Conservation (phyloP, 176 grass and related monocot species). For the Avena atlantica region DNA sequence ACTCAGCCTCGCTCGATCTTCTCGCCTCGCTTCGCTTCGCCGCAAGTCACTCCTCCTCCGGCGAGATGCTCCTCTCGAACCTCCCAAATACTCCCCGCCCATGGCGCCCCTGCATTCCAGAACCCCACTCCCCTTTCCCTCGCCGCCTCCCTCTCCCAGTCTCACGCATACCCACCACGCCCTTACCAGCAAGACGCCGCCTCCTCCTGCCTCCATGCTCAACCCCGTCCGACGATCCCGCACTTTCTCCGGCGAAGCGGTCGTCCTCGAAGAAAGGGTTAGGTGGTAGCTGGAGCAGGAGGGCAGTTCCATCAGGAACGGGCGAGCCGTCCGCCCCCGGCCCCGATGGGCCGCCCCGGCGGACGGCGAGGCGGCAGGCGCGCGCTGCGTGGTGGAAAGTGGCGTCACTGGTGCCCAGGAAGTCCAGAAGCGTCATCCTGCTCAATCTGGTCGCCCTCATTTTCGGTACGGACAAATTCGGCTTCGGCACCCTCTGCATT, state of each 20-base stretch:
- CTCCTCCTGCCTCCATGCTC: neutral
- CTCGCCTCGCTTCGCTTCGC: neutral
- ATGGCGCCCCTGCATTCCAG: conserved; percentile 39
- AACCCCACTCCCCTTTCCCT: neutral
- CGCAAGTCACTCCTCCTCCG: conserved; percentile 31
- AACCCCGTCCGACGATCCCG: conserved; percentile 7
- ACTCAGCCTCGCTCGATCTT: neutral
- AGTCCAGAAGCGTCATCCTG: conserved; percentile 49
- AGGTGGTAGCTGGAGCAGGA: conserved; percentile 28
- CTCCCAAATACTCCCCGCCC: conserved; percentile 29
- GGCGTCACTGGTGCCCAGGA: conserved; percentile 44
- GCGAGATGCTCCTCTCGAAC: conserved; percentile 47
- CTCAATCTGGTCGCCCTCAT: conserved; percentile 57
- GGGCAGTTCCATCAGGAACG: conserved; percentile 37
- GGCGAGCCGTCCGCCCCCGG: neutral
- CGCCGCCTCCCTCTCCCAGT: neutral
- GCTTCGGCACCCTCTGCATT: neutral
- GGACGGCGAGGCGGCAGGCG: conserved; percentile 25
- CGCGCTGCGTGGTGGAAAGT: conserved; percentile 42
- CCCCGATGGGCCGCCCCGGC: neutral
- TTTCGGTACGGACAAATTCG: conserved; percentile 40
- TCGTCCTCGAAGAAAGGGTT: neutral
- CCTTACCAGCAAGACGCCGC: neutral
- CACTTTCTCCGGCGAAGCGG: neutral
- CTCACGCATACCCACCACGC: neutral